Conservation (phyloP, 2,329 filamentous ascomycete genomes). For the Ophiostoma australiae region DNA sequence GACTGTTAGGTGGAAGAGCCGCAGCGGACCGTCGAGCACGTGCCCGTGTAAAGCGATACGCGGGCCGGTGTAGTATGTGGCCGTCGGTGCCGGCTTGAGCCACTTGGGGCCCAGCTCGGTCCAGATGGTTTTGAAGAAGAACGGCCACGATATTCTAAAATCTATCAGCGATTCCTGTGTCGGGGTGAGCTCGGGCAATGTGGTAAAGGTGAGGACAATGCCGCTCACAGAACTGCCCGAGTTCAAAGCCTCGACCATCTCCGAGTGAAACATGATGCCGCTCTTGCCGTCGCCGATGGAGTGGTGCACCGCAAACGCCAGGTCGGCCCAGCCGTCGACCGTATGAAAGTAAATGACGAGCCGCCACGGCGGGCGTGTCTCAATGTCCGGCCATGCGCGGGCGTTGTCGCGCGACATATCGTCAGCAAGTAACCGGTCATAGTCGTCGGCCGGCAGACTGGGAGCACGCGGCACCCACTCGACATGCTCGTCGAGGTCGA, state of each 20-base stretch:
- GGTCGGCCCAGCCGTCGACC: conserved; percentile 34
- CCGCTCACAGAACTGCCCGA: too few species aligned
- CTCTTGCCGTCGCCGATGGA: conserved; percentile 49
- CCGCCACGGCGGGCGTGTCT: conserved; percentile 45
- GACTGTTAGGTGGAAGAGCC: conserved; percentile 36
- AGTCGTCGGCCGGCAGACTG: conserved; percentile 26
- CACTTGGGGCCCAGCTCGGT: conserved; percentile 38
- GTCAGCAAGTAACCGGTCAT: conserved; percentile 34
- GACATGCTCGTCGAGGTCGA: conserved; percentile 44
- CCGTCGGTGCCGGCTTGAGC: conserved; percentile 30
- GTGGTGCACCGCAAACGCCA: conserved; percentile 50
- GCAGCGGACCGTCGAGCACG: conserved; percentile 37
- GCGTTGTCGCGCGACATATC: conserved; percentile 41
- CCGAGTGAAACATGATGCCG: conserved; percentile 46
- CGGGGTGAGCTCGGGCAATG: conserved; percentile 35
- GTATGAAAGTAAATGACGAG: conserved; percentile 37
- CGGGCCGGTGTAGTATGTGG: conserved; percentile 38
- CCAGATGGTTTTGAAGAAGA: conserved; percentile 41
- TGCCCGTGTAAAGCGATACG: conserved; percentile 38
- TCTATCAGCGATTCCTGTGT: conserved; percentile 41
- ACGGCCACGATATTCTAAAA: conserved; percentile 39
- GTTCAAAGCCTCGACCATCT: conserved; percentile 44
- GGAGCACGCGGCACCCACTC: conserved; percentile 32
- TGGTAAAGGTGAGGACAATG: conserved; percentile 33
- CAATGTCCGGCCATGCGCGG: conserved; percentile 40